These are phyloP conservation scores for Chamaenerion angustifolium DNA, from an alignment of 345 rosid genomes.

Conservation along the genomic window DNA sequence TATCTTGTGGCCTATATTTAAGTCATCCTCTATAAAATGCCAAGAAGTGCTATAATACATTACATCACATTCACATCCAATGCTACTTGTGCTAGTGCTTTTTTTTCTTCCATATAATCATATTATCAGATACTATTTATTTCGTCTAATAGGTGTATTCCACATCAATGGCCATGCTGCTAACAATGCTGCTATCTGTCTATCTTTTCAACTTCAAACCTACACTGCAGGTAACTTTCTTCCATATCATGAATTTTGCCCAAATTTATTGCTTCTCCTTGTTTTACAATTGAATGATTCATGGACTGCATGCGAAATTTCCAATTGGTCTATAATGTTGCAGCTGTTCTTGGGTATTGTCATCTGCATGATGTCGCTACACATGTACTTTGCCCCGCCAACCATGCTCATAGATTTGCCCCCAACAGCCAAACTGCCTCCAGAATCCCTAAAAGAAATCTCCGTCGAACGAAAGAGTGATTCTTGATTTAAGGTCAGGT, in stretches of 20 bases:
- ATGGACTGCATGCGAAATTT: too few relatives aligned
- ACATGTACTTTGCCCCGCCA: constrained; percentile 91
- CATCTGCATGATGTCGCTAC: constrained; percentile 90
- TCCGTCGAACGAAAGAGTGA: constrained; percentile 40
- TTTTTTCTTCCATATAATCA: too few relatives aligned
- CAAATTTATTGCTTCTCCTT: too few relatives aligned
- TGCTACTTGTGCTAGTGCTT: too few relatives aligned
- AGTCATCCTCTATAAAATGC: too few relatives aligned
- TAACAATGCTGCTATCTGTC: constrained; percentile 60
- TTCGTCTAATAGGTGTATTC: constrained; percentile 45
- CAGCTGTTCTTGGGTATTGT: constrained; percentile 93
- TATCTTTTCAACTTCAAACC: constrained; percentile 64
- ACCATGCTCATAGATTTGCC: constrained; percentile 56
- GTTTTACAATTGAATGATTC: too few relatives aligned
- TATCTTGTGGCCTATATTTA: neutral
- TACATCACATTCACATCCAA: too few relatives aligned
- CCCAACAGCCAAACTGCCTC: constrained; percentile 22
- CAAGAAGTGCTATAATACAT: too few relatives aligned
- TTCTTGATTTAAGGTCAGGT: constrained; percentile 14
- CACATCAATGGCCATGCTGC: constrained; percentile 86
- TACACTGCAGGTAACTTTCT: constrained; percentile 43
- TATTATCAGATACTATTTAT: neutral
- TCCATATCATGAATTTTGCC: neutral
- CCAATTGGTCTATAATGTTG: constrained; percentile 4
- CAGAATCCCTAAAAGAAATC: constrained; percentile 51